A percentile compares a stretch with the other conserved stretches of the same genome.
phyloP scores from a whole-genome alignment of 139 green algal genomes.

The Chlamydomonas eustigma region DNA sequence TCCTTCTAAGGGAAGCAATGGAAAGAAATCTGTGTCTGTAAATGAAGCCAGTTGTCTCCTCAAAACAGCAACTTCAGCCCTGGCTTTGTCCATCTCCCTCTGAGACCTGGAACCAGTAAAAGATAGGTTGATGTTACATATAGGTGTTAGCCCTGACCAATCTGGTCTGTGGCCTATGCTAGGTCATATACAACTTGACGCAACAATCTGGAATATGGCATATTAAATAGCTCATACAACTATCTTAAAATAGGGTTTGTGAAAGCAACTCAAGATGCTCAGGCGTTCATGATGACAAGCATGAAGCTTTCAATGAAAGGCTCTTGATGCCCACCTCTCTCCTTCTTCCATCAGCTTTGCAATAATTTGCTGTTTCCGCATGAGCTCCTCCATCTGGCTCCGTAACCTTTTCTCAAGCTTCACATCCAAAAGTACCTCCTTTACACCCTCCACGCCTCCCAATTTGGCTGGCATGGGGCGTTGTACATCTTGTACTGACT shows the following conservation, averaged over 20 bases:
- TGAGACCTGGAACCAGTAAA: neutral
- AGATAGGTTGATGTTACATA: neutral
- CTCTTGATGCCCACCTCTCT: no score
- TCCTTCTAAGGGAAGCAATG: no score
- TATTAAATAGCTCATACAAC: no score
- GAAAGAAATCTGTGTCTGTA: no score
- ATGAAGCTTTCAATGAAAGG: no score
- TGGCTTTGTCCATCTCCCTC: neutral
- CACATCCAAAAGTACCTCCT: neutral
- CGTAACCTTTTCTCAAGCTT: slow-evolving; percentile 16
- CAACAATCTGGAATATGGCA: no score
- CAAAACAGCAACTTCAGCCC: neutral
- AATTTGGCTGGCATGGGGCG: neutral
- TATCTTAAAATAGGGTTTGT: no score
- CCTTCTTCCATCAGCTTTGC: slow-evolving; percentile 23
- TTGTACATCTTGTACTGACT: neutral
- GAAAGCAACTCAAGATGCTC: no score
- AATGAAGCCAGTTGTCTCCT: neutral
- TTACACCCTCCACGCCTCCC: neutral
- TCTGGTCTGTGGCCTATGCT: neutral
- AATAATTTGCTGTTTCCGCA: slow-evolving; percentile 26
- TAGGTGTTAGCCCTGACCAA: neutral
- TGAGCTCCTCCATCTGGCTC: slow-evolving; percentile 20
- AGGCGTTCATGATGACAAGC: no score
- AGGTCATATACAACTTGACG: no score